Evolutionary conservation across 805 yeast genomes (phyloP), one percentile per base, ranked within the genome.

Genomic region (Spathaspora arborariae): DNA sequence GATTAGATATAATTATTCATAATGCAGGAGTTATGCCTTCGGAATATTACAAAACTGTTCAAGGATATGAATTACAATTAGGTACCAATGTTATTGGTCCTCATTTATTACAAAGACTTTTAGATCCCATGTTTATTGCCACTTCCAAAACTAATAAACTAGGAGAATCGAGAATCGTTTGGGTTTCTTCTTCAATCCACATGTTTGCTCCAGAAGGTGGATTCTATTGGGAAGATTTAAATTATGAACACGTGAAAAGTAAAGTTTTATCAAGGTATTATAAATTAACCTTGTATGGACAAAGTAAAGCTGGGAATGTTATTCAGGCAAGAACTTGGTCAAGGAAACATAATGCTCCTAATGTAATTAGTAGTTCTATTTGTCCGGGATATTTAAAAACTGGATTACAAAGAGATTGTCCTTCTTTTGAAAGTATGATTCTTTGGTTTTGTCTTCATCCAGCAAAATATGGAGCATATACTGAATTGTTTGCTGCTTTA

Each of bases 101-200:
- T 7, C 51, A 47, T 21, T 44, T 47, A 26, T 33, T 47, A 19
- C 51, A 47, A 35, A 39, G 51, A 20, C 39, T 47, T 19, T 39
- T 47, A n/a, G 51, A 47, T 39, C 51, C 51, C 5, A 2, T 45
- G 4, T 47, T 47, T 10, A 47, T 47, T 20, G 52, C 62, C 22
- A 59, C 75, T 2, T 63, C 69, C 2, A 48, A 57, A 38, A 45
- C 46, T 2, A 47, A 44, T 21, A 21, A 30, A 20, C 39, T 35
- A 3, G 51, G 51, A 1, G 30, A 38, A 22, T 39, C 42, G 7
- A 62, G 82, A 42, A 62, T 77, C 24, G 67, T 78, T 6, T 77
- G 79, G 72, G 63, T 75, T 1, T 53, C 77, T 1, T 76, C 81
- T 0, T 41, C 64, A 26, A 74, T 65, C 0, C 75, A 68, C 33